These are phyloP conservation scores for Mallotus nudiflorus DNA, from an alignment of 345 rosid genomes.

Conservation along the genomic window DNA sequence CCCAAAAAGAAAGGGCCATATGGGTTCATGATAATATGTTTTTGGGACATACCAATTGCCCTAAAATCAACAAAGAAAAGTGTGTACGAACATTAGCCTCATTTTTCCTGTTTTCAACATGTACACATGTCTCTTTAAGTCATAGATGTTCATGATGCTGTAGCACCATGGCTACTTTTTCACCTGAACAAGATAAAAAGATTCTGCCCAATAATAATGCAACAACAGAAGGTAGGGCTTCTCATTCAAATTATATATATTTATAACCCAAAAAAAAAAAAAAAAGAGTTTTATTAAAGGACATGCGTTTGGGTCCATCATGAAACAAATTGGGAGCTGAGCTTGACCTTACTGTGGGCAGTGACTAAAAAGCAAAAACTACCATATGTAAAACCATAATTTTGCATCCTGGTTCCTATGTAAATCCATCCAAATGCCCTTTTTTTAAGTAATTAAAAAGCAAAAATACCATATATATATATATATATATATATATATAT, in stretches of 20 bases:
- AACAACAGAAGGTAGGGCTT: conserved; percentile 10
- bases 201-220: conserved; percentile 13
- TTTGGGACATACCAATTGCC: neutral
- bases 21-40: neutral
- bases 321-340: conserved; percentile 6
- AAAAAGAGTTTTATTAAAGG: neutral
- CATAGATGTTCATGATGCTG: conserved; percentile 31
- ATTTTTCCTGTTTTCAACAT: conserved; percentile 27
- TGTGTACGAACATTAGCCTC: neutral
- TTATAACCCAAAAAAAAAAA: neutral
- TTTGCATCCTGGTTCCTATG: neutral
- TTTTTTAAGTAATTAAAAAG: conserved; percentile 44
- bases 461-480: too few species aligned
- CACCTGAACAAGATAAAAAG: conserved; percentile 13
- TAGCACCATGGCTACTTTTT: conserved; percentile 12
- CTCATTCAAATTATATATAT: neutral
- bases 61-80: neutral
- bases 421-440: conserved; percentile 43
- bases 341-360: conserved; percentile 1
- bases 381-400: neutral
- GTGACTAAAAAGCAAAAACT: conserved; percentile 3
- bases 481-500: too few species aligned
- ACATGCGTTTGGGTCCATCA: neutral
- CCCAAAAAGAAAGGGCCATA: neutral
- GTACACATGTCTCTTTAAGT: conserved; percentile 18